These are phyloP conservation scores for Yarrowia galli DNA, from an alignment of 1,139 yeast genomes.

Conservation along the genomic window DNA sequence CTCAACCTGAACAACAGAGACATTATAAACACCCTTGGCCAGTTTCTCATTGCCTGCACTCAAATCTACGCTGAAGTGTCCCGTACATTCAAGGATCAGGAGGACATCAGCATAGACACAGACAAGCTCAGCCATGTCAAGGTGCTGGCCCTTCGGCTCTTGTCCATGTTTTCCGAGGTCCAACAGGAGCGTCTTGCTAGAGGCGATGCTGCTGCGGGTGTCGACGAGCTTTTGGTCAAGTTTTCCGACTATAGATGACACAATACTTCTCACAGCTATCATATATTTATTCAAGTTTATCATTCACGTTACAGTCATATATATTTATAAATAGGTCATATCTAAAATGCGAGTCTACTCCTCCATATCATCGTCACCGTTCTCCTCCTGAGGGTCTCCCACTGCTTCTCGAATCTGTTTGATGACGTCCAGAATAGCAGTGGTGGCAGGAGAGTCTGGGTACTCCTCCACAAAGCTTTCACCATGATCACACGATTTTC, in stretches of 20 bases:
- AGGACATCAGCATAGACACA: constrained; percentile 18
- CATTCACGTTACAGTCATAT: constrained; percentile 25
- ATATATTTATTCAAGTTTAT: constrained; percentile 3
- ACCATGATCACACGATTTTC: constrained; percentile 88
- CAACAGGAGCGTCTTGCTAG: constrained; percentile 22
- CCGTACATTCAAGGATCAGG: constrained; percentile 15
- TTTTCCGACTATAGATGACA: constrained; percentile 17
- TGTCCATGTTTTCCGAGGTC: constrained; percentile 12
- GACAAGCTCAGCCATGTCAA: constrained; percentile 27
- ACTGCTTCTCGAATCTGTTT: constrained; percentile 53
- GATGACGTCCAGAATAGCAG: constrained; percentile 84
- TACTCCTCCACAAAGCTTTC: constrained; percentile 76
- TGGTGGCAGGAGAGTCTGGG: constrained; percentile 94
- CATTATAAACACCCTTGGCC: not conserved
- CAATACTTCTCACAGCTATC: not conserved
- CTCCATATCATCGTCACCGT: not conserved
- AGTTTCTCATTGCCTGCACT: constrained; percentile 22
- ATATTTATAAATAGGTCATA: constrained; percentile 34
- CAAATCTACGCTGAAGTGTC: constrained; percentile 26
- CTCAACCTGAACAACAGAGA: constrained; percentile 21
- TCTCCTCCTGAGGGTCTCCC: constrained; percentile 21
- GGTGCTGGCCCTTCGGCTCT: not conserved
- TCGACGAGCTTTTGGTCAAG: constrained; percentile 16
- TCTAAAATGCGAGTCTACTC: constrained; percentile 29
- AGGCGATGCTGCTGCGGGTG: constrained; percentile 17